These are phyloP conservation scores for Aegilops umbellulata DNA, from an alignment of 176 grass and related monocot genomes.

Conservation along the genomic window DNA sequence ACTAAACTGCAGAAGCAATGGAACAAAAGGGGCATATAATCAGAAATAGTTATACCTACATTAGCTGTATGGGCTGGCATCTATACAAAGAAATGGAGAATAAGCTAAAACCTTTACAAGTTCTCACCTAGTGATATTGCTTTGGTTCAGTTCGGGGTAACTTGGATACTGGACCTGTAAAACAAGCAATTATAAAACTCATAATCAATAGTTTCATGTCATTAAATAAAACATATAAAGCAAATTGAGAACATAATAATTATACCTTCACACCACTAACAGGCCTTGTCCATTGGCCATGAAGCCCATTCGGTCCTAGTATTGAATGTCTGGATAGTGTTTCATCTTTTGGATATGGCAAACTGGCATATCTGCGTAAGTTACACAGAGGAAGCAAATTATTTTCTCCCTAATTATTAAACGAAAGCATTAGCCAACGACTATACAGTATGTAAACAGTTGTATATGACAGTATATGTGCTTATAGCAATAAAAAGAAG, in stretches of 20 bases:
- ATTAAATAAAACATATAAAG: neutral
- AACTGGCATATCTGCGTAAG: slow-evolving; percentile 66
- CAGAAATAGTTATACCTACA: slow-evolving; percentile 10
- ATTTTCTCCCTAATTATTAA: neutral
- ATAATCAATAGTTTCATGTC: slow-evolving; percentile 22
- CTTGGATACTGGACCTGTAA: slow-evolving; percentile 86
- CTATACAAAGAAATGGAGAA: slow-evolving; percentile 19
- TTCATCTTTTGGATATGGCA: slow-evolving; percentile 83
- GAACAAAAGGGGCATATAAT: slow-evolving; percentile 15
- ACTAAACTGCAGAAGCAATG: slow-evolving; percentile 51
- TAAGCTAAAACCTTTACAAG: neutral
- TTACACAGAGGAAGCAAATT: slow-evolving; percentile 7
- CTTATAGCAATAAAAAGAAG: neutral
- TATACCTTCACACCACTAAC: slow-evolving; percentile 82
- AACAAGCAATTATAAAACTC: slow-evolving; percentile 26
- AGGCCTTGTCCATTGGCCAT: slow-evolving; percentile 51
- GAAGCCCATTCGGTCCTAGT: slow-evolving; percentile 84
- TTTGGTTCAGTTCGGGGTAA: slow-evolving; percentile 70
- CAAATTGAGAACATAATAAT: slow-evolving; percentile 30
- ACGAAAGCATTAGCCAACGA: slow-evolving; percentile 12
- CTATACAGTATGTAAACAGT: neutral
- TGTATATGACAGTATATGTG: neutral
- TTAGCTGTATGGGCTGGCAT: neutral
- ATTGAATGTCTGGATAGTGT: slow-evolving; percentile 91
- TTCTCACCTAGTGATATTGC: slow-evolving; percentile 63